These are phyloP conservation scores for Phycomyces nitens DNA, from an alignment of 192 early-diverging fungal species.

Conservation along the genomic window DNA sequence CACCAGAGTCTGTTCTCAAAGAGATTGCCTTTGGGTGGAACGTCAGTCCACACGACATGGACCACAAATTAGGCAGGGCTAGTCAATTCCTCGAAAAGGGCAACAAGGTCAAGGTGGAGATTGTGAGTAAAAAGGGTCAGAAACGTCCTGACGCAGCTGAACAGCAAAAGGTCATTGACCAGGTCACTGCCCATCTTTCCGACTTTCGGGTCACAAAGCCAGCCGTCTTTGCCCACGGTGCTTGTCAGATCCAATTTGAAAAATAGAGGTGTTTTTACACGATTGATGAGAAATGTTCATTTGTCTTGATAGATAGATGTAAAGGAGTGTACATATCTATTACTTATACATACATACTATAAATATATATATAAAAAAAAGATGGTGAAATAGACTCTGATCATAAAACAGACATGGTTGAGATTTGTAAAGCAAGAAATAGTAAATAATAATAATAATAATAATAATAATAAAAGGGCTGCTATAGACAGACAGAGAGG, in stretches of 20 bases:
- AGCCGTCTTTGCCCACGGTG: not conserved
- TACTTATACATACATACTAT: too few relatives aligned
- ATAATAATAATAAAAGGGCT: too few relatives aligned
- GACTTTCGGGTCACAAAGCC: not conserved
- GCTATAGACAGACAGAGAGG: not conserved
- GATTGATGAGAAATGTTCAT: too few relatives aligned
- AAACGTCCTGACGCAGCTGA: constrained; percentile 23
- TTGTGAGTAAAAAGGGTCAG: constrained; percentile 45
- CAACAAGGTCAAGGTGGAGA: constrained; percentile 43
- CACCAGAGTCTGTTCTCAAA: constrained; percentile 36
- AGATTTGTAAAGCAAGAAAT: too few relatives aligned
- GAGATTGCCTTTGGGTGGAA: constrained; percentile 52
- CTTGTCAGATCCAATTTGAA: not conserved
- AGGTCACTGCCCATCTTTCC: not conserved
- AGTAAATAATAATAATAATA: too few relatives aligned
- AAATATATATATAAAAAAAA: too few relatives aligned
- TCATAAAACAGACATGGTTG: too few relatives aligned
- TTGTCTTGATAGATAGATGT: too few relatives aligned
- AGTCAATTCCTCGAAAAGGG: constrained; percentile 51
- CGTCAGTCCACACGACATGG: constrained; percentile 45
- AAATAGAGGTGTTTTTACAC: not conserved
- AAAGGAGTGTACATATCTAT: too few relatives aligned
- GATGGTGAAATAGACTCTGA: too few relatives aligned
- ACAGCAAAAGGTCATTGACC: constrained; percentile 29
- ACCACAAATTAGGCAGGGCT: constrained; percentile 45